Evolutionary conservation across 495 filamentous ascomycete genomes (phyloP).

Genomic region (Podospora pseudopauciseta): DNA sequence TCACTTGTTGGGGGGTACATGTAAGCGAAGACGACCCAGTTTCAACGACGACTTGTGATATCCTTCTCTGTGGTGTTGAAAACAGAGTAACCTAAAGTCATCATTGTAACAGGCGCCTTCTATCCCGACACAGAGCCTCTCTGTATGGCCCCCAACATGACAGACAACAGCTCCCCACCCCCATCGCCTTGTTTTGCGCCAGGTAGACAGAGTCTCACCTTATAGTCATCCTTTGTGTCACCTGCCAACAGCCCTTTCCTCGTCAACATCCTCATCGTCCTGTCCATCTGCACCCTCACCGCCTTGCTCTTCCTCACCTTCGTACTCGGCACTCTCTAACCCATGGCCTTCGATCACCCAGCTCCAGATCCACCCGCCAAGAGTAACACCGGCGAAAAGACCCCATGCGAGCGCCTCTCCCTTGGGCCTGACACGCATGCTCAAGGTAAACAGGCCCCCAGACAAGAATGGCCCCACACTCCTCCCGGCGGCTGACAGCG

Average conservation of each 20-base stretch:
- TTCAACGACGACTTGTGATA: too few species aligned
- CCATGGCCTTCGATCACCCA: conserved; percentile 65
- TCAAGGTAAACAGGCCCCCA: conserved; percentile 74
- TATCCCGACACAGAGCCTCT: too few species aligned
- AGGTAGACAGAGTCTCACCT: neutral
- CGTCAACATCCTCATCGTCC: conserved; percentile 12
- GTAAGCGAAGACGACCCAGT: too few species aligned
- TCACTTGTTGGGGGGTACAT: too few species aligned
- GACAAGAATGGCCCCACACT: conserved; percentile 86
- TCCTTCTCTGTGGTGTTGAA: too few species aligned
- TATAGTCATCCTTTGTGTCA: neutral
- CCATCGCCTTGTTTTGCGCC: neutral
- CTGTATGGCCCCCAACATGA: too few species aligned
- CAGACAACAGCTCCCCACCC: too few species aligned
- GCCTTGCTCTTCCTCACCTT: conserved; percentile 30
- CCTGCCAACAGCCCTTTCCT: neutral
- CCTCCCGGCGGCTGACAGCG: conserved; percentile 84
- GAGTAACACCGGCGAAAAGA: conserved; percentile 72
- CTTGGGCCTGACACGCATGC: conserved; percentile 63
- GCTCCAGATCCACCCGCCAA: conserved; percentile 72
- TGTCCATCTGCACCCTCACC: conserved; percentile 16
- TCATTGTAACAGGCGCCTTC: too few species aligned
- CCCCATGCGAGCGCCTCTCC: conserved; percentile 85
- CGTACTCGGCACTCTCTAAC: conserved; percentile 50
- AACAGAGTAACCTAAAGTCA: too few species aligned